A percentile compares a stretch with the other conserved stretches of the same genome.
phyloP scores from a whole-genome alignment of 305 asterid genomes.

The Salvia sclarea region DNA sequence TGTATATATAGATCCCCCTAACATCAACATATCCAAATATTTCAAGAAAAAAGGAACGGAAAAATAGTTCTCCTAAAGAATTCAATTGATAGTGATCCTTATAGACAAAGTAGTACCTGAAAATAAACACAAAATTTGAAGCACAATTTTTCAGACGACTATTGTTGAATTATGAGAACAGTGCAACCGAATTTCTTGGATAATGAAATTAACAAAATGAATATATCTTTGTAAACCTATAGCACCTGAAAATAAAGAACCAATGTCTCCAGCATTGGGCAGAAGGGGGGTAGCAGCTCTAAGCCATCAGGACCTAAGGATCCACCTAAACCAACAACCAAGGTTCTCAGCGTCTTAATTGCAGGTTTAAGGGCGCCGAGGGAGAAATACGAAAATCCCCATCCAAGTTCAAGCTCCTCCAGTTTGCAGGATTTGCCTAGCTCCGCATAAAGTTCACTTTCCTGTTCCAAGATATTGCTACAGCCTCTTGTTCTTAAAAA shows the following conservation, averaged over 20 bases:
- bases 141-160: constrained; percentile 10
- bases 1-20: too few relatives aligned
- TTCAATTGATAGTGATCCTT: too few relatives aligned
- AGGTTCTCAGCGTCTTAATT: constrained; percentile 50
- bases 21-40: too few relatives aligned
- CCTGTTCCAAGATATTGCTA: constrained; percentile 47
- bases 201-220: constrained; percentile 15
- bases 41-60: too few relatives aligned
- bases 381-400: constrained; percentile 80
- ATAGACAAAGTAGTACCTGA: too few relatives aligned
- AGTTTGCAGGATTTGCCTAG: constrained; percentile 63
- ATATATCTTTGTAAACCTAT: constrained; percentile 7
- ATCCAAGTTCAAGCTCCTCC: constrained; percentile 81
- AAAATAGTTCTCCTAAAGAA: too few relatives aligned
- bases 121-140: too few relatives aligned
- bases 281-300: constrained; percentile 55
- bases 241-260: constrained; percentile 83
- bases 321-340: constrained; percentile 84
- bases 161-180: constrained; percentile 23
- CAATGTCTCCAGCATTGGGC: constrained; percentile 77
- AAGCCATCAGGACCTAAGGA: constrained; percentile 75
- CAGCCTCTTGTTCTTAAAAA: constrained; percentile 74
- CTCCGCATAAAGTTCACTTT: constrained; percentile 44
- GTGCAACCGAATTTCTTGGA: constrained; percentile 7
- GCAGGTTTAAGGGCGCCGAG: constrained; percentile 67